Percentiles rank a stretch among this genome's conserved stretches.
Conservation (phyloP, 2,329 filamentous ascomycete species). For the Trichoderma sp. region DNA sequence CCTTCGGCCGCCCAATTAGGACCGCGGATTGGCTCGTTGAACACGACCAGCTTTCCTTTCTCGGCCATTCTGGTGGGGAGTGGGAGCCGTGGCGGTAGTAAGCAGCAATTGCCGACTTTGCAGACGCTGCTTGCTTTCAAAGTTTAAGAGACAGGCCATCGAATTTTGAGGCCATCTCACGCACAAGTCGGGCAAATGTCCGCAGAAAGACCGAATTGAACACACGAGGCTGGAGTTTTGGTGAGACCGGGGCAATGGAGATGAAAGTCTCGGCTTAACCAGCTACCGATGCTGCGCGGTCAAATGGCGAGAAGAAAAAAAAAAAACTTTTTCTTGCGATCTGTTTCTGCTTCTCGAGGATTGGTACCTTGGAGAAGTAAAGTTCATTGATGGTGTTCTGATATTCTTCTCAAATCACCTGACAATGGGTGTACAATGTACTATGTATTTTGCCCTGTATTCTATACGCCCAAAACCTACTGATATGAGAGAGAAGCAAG, state of each 20-base stretch:
- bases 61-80: not conserved
- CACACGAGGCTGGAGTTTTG: not conserved
- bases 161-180: constrained; percentile 1
- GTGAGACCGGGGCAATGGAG: constrained; percentile 2
- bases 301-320: not conserved
- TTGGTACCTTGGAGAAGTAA: not conserved
- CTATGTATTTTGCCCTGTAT: not conserved
- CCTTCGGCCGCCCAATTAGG: not conserved
- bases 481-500: not conserved
- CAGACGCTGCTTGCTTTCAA: not conserved
- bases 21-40: not conserved
- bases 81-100: not conserved
- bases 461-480: not conserved
- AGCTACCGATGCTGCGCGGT: not conserved
- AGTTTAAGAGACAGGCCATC: not conserved
- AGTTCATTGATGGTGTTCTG: not conserved
- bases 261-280: not conserved
- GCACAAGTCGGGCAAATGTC: constrained; percentile 7
- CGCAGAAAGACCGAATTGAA: not conserved
- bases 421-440: not conserved
- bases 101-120: not conserved
- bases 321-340: not conserved
- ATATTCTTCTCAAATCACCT: not conserved
- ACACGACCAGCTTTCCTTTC: constrained; percentile 4
- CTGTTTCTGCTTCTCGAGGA: not conserved